Evolutionary conservation across 257 asterid species (phyloP).

Genomic region (Fraxinus anomala): DNA sequence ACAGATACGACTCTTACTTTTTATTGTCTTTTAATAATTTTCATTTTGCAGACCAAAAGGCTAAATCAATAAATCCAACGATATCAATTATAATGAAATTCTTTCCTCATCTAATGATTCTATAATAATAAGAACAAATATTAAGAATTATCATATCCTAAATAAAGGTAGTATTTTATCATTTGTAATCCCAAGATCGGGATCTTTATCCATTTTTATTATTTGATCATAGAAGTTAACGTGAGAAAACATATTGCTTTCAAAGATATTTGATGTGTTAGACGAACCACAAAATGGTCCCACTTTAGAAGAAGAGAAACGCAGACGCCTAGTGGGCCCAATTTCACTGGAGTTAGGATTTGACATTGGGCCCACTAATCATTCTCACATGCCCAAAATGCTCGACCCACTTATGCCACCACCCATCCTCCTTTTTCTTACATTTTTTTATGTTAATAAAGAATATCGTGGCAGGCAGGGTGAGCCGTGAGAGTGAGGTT

Average conservation of each 20-base stretch:
- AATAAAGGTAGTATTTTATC: background rate
- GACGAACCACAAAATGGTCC: constrained; percentile 25
- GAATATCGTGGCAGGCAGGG: background rate
- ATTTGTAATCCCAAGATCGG: background rate
- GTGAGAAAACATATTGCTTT: no score
- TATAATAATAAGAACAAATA: background rate
- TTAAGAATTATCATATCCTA: background rate
- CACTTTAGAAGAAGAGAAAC: constrained; percentile 39
- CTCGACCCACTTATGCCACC: constrained; percentile 51
- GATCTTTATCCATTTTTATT: background rate
- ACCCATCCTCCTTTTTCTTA: constrained; percentile 10
- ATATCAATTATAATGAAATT: no score
- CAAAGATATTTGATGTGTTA: background rate
- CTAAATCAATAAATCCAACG: background rate
- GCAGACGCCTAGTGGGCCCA: constrained; percentile 44
- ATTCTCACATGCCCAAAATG: constrained; percentile 50
- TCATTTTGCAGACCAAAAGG: background rate
- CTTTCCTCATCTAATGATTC: background rate
- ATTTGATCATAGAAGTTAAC: background rate
- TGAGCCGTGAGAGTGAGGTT: no score
- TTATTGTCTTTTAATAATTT: no score
- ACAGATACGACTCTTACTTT: no score
- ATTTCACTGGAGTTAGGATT: constrained; percentile 22
- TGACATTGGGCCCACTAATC: constrained; percentile 55
- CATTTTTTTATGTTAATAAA: background rate